Conservation (phyloP, 2,329 filamentous ascomycete genomes). For the Fusarium anthophilum region DNA sequence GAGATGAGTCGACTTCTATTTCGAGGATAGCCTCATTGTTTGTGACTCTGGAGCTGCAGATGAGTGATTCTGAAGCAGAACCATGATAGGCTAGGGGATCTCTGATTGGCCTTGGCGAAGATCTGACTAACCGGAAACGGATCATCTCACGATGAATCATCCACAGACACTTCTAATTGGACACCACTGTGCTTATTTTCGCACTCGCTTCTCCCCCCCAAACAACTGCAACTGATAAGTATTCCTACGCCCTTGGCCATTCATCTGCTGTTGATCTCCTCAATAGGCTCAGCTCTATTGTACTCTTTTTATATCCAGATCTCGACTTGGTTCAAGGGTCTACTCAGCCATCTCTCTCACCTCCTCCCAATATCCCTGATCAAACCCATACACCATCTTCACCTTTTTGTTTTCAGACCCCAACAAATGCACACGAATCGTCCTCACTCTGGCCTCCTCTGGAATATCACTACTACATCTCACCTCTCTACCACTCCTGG, state of each 20-base stretch:
- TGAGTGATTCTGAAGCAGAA: not conserved
- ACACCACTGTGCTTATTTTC: not conserved
- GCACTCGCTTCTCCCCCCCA: not conserved
- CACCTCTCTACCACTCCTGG: not conserved
- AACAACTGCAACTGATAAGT: not conserved
- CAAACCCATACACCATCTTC: conserved; percentile 19
- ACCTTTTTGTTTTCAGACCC: not conserved
- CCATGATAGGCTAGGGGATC: not conserved
- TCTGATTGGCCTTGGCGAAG: too few relatives aligned
- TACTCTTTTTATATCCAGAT: not conserved
- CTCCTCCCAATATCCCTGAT: conserved; percentile 3
- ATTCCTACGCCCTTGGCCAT: fast-evolving
- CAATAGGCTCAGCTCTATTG: fast-evolving
- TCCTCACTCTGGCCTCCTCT: not conserved
- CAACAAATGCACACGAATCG: conserved; percentile 1
- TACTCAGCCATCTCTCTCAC: not conserved
- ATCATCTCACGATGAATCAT: not conserved
- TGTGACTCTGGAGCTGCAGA: not conserved
- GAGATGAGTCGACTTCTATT: conserved; percentile 4
- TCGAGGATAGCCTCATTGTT: not conserved
- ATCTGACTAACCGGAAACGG: not conserved
- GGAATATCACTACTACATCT: conserved; percentile 9
- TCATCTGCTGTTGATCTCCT: not conserved
- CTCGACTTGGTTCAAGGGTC: not conserved
- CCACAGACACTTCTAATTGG: not conserved